Evolutionary conservation across 164 flowering plant species (phyloP).

Genomic region (Vitis cinerea): DNA sequence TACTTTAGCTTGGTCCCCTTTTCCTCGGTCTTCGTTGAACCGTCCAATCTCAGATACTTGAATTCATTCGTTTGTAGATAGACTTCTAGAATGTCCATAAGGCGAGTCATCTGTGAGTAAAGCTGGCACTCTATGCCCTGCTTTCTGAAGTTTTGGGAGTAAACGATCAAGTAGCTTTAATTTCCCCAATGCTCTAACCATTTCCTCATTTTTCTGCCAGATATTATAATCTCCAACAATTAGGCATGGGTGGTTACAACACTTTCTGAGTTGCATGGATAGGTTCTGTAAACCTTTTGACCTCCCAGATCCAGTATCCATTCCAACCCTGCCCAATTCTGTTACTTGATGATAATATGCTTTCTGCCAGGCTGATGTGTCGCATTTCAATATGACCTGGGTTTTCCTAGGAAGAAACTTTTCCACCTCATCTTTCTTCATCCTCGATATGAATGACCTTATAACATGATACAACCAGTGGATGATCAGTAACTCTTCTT

Average conservation of each 20-base stretch:
- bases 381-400: conserved; percentile 95
- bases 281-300: conserved; percentile 86
- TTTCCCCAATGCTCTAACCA: too few relatives aligned
- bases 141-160: too few relatives aligned
- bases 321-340: conserved; percentile 83
- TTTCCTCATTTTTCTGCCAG: conserved; percentile 38
- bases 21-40: conserved; percentile 89
- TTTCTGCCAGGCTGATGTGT: conserved; percentile 97
- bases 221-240: conserved; percentile 71
- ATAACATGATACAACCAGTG: conserved; percentile 98
- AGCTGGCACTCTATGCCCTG: too few relatives aligned
- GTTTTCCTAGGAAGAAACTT: conserved; percentile 89
- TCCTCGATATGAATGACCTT: conserved; percentile 91
- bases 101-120: too few relatives aligned
- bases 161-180: too few relatives aligned
- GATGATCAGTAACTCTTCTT: conserved; percentile 83
- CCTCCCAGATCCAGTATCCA: conserved; percentile 74
- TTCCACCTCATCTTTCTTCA: conserved; percentile 98
- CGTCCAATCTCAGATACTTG: conserved; percentile 86
- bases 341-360: conserved; percentile 92
- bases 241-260: conserved; percentile 97
- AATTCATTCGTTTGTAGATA: conserved; percentile 20
- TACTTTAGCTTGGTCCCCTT: conserved; percentile 72
- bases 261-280: conserved; percentile 95
- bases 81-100: too few relatives aligned